Conservation (phyloP, 2,329 filamentous ascomycete genomes). For the Chaetothyriales sp. region DNA sequence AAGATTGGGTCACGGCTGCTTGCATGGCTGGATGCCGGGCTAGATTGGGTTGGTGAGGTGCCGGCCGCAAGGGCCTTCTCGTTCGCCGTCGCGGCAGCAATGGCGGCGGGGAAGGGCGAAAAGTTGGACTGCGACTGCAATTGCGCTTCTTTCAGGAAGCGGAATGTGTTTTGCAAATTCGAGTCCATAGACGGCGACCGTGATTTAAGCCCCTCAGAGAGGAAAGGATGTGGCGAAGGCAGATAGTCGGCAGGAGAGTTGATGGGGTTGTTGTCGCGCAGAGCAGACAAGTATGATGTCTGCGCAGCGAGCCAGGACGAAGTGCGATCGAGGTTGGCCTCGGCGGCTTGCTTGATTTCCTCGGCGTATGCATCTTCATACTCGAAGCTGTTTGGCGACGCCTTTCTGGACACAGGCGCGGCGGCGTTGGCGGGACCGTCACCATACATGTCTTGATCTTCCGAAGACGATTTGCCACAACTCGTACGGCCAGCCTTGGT, state of each 20-base stretch:
- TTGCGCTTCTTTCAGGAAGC: constrained; percentile 45
- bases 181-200: constrained; percentile 17
- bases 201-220: constrained; percentile 3
- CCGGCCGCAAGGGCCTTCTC: constrained; percentile 29
- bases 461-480: constrained; percentile 5
- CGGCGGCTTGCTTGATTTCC: constrained; percentile 56
- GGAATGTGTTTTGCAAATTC: constrained; percentile 58
- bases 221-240: constrained; percentile 6
- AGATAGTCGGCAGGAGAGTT: constrained; percentile 6
- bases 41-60: constrained; percentile 20
- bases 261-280: constrained; percentile 42
- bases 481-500: constrained; percentile 1
- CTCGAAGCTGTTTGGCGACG: constrained; percentile 52
- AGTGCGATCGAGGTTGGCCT: constrained; percentile 70
- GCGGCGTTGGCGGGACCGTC: constrained; percentile 7
- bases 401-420: constrained; percentile 16
- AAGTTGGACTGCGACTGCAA: constrained; percentile 6
- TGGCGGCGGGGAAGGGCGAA: constrained; percentile 4
- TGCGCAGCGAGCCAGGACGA: constrained; percentile 77
- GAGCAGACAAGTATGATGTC: constrained; percentile 57
- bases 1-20: constrained; percentile 50
- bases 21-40: constrained; percentile 31
- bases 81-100: constrained; percentile 1
- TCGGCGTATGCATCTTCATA: constrained; percentile 63
- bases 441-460: constrained; percentile 17